Evolutionary conservation across 805 yeast species (phyloP).

Genomic region (Saccharomycopsis guyanensis): DNA sequence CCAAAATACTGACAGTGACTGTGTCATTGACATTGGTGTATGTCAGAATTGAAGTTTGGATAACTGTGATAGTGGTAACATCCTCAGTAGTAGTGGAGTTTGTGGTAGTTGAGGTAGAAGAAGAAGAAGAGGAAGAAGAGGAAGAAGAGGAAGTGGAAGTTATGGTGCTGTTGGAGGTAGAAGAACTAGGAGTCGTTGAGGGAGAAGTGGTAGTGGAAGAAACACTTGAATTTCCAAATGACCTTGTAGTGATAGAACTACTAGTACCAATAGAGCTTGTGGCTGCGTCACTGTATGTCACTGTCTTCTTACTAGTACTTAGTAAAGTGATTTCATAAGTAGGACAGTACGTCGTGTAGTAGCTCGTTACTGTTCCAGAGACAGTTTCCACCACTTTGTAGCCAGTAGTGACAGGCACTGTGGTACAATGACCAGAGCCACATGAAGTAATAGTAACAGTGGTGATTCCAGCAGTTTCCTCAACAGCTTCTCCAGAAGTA

Average conservation of each 20-base stretch:
- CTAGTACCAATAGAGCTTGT: too few relatives aligned
- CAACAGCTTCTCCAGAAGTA: too few relatives aligned
- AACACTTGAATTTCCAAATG: too few relatives aligned
- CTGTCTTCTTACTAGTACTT: too few relatives aligned
- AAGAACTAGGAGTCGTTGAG: too few relatives aligned
- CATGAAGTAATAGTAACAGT: slow-evolving; percentile 3
- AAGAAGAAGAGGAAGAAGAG: background rate
- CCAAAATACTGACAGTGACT: background rate
- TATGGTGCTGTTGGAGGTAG: too few relatives aligned
- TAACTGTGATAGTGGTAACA: background rate
- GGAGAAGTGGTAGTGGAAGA: too few relatives aligned
- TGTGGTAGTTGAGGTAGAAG: slow-evolving; percentile 29
- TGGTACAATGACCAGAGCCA: background rate
- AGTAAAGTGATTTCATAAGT: too few relatives aligned
- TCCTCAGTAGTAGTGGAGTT: slow-evolving; percentile 29
- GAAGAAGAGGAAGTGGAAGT: slow-evolving; percentile 1
- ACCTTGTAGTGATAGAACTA: too few relatives aligned
- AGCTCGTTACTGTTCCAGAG: background rate
- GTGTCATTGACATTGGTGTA: background rate
- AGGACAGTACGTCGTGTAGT: slow-evolving; percentile 1
- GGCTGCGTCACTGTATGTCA: too few relatives aligned
- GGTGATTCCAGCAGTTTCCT: background rate
- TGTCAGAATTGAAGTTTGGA: too few relatives aligned
- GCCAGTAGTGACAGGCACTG: slow-evolving; percentile 5
- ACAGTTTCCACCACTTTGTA: background rate